A percentile compares a stretch with the other conserved stretches of the same genome.
Conservation (phyloP, 306 rosid genomes). For the Gleditsia sinensis region DNA sequence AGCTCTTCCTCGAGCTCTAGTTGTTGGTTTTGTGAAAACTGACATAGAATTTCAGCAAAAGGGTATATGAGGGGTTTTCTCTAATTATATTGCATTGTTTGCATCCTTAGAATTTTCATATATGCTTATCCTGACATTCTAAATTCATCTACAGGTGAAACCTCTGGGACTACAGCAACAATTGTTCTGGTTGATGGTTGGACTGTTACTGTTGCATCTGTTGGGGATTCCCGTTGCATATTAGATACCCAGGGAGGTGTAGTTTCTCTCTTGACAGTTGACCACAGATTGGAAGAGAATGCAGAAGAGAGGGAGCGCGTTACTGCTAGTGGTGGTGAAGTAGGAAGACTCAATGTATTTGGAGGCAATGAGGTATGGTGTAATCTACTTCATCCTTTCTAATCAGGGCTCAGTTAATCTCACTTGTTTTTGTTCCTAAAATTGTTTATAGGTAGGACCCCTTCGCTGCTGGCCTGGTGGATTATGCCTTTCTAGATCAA, state of each 20-base stretch:
- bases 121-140: constrained; percentile 19
- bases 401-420: constrained; percentile 11
- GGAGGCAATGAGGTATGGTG: constrained; percentile 84
- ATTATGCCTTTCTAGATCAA: constrained; percentile 94
- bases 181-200: constrained; percentile 89
- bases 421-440: constrained; percentile 18
- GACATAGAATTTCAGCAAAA: constrained; percentile 97
- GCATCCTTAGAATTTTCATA: constrained; percentile 2
- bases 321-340: constrained; percentile 99
- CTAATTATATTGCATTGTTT: not conserved
- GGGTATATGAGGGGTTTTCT: constrained; percentile 45
- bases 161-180: constrained; percentile 99
- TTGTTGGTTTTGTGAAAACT: constrained; percentile 96
- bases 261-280: constrained; percentile 93
- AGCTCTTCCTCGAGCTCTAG: constrained; percentile 95
- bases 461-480: constrained; percentile 99
- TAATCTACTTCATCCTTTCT: constrained; percentile 33
- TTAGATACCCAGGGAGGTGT: constrained; percentile 92
- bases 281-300: constrained; percentile 95
- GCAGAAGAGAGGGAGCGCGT: constrained; percentile 96
- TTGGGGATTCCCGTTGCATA: constrained; percentile 98
- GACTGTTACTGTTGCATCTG: constrained; percentile 98
- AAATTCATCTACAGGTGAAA: constrained; percentile 70
- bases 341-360: constrained; percentile 92
- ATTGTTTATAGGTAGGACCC: constrained; percentile 79